Evolutionary conservation across 116 monocot genomes (phyloP).

Genomic region (Thalassia testudinum): DNA sequence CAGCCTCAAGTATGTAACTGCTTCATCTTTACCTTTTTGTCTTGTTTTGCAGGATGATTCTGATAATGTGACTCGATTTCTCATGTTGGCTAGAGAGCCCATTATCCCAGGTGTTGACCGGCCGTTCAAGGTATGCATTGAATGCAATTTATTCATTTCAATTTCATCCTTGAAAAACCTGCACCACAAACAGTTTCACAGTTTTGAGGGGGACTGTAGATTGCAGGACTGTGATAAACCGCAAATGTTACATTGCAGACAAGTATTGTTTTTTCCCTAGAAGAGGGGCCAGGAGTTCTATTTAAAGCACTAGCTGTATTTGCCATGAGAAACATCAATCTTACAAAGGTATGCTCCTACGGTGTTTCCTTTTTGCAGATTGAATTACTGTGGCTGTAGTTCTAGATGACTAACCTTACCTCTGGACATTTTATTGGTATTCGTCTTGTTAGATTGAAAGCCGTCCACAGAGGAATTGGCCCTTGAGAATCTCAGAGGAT

Average conservation of each 20-base stretch:
- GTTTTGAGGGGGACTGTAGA: no score
- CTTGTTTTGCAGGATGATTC: conserved; percentile 46
- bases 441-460: conserved; percentile 70
- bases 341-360: conserved; percentile 70
- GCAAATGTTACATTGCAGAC: conserved; percentile 27
- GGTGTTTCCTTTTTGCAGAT: no score
- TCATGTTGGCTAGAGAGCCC: conserved; percentile 93
- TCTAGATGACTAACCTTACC: neutral
- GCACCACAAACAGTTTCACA: no score
- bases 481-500: conserved; percentile 30
- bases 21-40: no score
- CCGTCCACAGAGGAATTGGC: conserved; percentile 45
- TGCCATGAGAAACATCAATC: conserved; percentile 79
- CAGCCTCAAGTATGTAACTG: no score
- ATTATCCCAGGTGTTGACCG: conserved; percentile 60
- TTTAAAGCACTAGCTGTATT: conserved; percentile 96
- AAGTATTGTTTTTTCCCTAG: conserved; percentile 93
- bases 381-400: neutral
- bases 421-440: neutral
- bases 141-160: neutral
- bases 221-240: no score
- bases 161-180: neutral
- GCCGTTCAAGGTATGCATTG: conserved; percentile 40
- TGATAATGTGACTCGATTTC: conserved; percentile 82
- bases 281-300: conserved; percentile 89